phyloP scores from a whole-genome alignment of 2,329 filamentous ascomycete genomes.

The Coniochaeta prunicola region DNA sequence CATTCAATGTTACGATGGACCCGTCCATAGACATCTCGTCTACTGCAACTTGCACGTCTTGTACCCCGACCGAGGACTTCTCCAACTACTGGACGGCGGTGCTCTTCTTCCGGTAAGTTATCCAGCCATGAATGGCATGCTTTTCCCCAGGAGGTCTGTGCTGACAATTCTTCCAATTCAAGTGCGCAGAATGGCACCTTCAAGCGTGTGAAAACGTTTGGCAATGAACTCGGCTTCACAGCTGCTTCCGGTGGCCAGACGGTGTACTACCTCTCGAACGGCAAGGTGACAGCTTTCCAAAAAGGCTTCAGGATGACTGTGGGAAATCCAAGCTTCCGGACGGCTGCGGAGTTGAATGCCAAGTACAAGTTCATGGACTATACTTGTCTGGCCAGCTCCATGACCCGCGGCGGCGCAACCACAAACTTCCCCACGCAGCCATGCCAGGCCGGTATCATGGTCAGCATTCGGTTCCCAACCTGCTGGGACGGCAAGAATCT shows the following conservation, averaged over 20 bases:
- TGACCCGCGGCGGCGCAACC: constrained; percentile 27
- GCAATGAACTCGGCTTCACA: constrained; percentile 21
- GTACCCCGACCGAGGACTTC: constrained; percentile 23
- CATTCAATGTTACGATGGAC: constrained; percentile 31
- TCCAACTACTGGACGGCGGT: constrained; percentile 20
- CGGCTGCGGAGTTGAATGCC: constrained; percentile 19
- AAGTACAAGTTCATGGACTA: constrained; percentile 33
- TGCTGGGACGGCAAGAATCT: constrained; percentile 45
- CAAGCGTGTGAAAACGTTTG: constrained; percentile 12
- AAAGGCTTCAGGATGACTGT: constrained; percentile 37
- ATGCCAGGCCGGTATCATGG: constrained; percentile 27
- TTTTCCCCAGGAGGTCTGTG: background rate
- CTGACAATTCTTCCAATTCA: background rate
- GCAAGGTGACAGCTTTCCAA: constrained; percentile 32
- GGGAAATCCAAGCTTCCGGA: constrained; percentile 27
- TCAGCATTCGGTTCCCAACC: constrained; percentile 34
- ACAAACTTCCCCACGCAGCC: constrained; percentile 25
- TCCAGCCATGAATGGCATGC: background rate
- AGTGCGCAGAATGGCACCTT: constrained; percentile 14
- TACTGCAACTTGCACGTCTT: constrained; percentile 19
- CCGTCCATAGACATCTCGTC: constrained; percentile 14
- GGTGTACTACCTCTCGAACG: constrained; percentile 25
- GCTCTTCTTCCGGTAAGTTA: constrained; percentile 13
- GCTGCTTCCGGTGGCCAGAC: constrained; percentile 22
- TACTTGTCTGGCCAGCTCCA: constrained; percentile 29